Evolutionary conservation across 2,329 filamentous ascomycete genomes (phyloP).

Genomic region (Fusarium graminum): DNA sequence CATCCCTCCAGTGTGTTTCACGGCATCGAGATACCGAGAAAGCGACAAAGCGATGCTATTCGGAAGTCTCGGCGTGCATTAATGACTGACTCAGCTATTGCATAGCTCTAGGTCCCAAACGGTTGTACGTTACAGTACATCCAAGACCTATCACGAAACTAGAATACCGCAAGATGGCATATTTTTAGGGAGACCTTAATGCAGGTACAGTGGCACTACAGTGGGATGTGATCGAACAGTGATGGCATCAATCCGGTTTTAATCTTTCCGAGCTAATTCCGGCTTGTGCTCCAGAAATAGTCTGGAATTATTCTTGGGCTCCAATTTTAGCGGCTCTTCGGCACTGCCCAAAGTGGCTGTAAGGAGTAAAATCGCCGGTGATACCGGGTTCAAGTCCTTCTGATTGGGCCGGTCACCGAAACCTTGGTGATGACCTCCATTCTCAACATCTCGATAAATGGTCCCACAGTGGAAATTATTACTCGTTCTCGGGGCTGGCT

Average conservation of each 20-base stretch:
- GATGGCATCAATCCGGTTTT: too few species aligned
- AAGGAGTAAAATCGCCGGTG: background rate
- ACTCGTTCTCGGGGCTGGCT: conserved; percentile 12
- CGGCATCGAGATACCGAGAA: conserved; percentile 3
- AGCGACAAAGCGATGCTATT: background rate
- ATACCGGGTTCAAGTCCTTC: background rate
- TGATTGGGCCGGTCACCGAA: too few species aligned
- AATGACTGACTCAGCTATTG: background rate
- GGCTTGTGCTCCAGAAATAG: background rate
- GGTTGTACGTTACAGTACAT: too few species aligned
- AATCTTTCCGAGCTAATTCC: conserved; percentile 11
- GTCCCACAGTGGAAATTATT: background rate
- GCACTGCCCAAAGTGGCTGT: background rate
- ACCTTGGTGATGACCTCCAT: too few species aligned
- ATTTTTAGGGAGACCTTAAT: too few species aligned
- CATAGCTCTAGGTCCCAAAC: background rate
- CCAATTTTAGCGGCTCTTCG: conserved; percentile 17
- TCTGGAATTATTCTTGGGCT: background rate
- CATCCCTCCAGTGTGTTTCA: background rate
- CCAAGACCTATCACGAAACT: too few species aligned
- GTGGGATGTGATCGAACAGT: too few species aligned
- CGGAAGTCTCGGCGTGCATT: conserved; percentile 5
- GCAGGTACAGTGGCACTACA: too few species aligned
- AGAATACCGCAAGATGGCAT: too few species aligned
- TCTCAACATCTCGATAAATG: too few species aligned